phyloP scores from a whole-genome alignment of 2,329 filamentous ascomycete genomes.

The Microthyrium microscopicum region DNA sequence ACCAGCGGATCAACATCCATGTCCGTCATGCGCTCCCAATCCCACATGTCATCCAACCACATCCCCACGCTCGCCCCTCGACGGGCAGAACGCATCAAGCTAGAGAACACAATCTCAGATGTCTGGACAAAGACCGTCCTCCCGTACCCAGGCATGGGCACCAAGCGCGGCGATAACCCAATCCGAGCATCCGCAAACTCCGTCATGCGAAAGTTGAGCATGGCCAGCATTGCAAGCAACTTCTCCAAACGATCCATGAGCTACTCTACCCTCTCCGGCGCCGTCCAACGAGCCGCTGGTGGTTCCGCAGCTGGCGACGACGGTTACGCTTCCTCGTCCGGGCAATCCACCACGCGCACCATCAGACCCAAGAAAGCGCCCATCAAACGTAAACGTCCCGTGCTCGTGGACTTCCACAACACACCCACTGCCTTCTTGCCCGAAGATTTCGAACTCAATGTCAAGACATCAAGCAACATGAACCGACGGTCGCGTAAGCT shows the following conservation, averaged over 20 bases:
- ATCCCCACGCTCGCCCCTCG: slow-evolving; percentile 58
- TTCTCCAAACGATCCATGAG: slow-evolving; percentile 58
- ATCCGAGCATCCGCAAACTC: slow-evolving; percentile 68
- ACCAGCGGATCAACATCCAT: slow-evolving; percentile 28
- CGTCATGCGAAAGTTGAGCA: slow-evolving; percentile 76
- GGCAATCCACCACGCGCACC: slow-evolving; percentile 3
- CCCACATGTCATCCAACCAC: slow-evolving; percentile 48
- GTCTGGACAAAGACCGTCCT: slow-evolving; percentile 71
- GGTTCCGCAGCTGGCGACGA: too few relatives aligned
- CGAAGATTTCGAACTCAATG: slow-evolving; percentile 28
- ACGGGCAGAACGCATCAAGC: slow-evolving; percentile 55
- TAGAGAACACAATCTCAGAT: slow-evolving; percentile 59
- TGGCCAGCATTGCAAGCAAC: slow-evolving; percentile 59
- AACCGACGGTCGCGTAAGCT: too few relatives aligned
- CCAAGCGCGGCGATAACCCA: slow-evolving; percentile 49
- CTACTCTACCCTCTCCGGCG: slow-evolving; percentile 21
- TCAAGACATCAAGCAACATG: too few relatives aligned
- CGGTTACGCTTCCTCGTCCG: too few relatives aligned
- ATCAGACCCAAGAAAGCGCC: slow-evolving; percentile 2
- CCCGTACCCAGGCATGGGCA: slow-evolving; percentile 68
- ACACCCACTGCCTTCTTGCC: slow-evolving; percentile 31
- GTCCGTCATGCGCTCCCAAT: slow-evolving; percentile 64
- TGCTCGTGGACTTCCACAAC: slow-evolving; percentile 29
- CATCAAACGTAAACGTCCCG: slow-evolving; percentile 5
- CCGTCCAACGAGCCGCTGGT: too few relatives aligned